Evolutionary conservation across 164 flowering plant species (phyloP).

Genomic region (Liquidambar formosana): DNA sequence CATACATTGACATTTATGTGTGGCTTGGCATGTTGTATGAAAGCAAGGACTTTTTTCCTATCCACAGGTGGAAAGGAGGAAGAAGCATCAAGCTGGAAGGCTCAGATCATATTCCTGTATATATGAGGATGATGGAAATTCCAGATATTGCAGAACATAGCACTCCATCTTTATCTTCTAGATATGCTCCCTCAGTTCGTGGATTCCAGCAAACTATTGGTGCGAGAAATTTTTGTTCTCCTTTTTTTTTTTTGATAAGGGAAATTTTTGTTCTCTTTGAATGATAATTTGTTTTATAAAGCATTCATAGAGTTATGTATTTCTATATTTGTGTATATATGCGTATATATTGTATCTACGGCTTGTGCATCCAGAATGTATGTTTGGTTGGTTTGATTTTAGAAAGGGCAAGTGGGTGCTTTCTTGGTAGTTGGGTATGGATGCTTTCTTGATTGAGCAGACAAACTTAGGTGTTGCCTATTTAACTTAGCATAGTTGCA

Average conservation of each 20-base stretch:
- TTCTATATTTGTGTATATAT: too few relatives aligned
- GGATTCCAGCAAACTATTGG: slow-evolving; percentile 95
- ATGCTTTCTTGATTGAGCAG: too few relatives aligned
- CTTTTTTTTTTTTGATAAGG: not conserved
- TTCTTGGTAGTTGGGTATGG: too few relatives aligned
- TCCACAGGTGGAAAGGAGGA: slow-evolving; percentile 79
- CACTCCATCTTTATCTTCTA: slow-evolving; percentile 80
- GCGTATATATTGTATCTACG: too few relatives aligned
- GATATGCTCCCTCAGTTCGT: slow-evolving; percentile 78
- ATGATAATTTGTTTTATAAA: too few relatives aligned
- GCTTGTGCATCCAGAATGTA: too few relatives aligned
- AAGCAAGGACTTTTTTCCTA: not conserved
- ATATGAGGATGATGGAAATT: slow-evolving; percentile 52
- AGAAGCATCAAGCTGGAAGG: slow-evolving; percentile 75
- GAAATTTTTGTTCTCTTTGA: too few relatives aligned
- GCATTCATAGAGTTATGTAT: too few relatives aligned
- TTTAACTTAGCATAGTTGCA: too few relatives aligned
- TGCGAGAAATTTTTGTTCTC: slow-evolving; percentile 20
- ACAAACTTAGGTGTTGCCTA: too few relatives aligned
- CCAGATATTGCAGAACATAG: slow-evolving; percentile 57
- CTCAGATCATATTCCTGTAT: slow-evolving; percentile 97
- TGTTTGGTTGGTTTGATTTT: too few relatives aligned
- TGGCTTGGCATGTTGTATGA: slow-evolving; percentile 2
- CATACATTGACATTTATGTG: not conserved
- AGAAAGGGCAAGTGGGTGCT: too few relatives aligned